Evolutionary conservation across 768 basidiomycete species (phyloP).

Genomic region (Lentinula edodes): DNA sequence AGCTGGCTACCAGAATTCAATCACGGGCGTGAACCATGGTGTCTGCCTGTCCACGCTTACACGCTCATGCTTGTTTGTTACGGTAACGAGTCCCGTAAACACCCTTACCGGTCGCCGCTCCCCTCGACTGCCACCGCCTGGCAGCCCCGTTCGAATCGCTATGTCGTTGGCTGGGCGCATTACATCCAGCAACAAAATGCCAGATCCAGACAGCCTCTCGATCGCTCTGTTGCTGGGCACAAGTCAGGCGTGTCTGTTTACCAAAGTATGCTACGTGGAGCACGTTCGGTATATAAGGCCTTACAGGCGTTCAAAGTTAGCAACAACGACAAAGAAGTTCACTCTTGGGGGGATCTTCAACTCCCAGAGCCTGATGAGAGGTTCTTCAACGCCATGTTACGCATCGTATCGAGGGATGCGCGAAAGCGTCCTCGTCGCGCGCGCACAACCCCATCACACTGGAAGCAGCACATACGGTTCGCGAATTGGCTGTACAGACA

Average conservation of each 20-base stretch:
- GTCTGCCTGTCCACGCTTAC: constrained; percentile 60
- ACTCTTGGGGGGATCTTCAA: constrained; percentile 15
- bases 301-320: constrained; percentile 13
- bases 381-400: constrained; percentile 62
- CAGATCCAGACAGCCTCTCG: background rate
- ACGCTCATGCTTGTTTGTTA: constrained; percentile 69
- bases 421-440: background rate
- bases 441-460: background rate
- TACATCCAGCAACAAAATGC: background rate
- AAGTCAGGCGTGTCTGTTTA: background rate
- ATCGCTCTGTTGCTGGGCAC: background rate
- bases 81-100: constrained; percentile 29
- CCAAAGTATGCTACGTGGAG: background rate
- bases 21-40: constrained; percentile 45
- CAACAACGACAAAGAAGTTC: constrained; percentile 4
- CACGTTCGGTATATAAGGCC: constrained; percentile 20
- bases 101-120: background rate
- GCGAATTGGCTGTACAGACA: constrained; percentile 22
- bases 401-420: constrained; percentile 25
- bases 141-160: constrained; percentile 16
- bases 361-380: constrained; percentile 50
- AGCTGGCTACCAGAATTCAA: constrained; percentile 37
- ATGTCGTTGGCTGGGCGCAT: constrained; percentile 26
- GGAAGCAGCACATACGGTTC: constrained; percentile 19
- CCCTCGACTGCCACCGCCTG: constrained; percentile 14